phyloP scores from a whole-genome alignment of 768 basidiomycete species.

The Trametes punicea region DNA sequence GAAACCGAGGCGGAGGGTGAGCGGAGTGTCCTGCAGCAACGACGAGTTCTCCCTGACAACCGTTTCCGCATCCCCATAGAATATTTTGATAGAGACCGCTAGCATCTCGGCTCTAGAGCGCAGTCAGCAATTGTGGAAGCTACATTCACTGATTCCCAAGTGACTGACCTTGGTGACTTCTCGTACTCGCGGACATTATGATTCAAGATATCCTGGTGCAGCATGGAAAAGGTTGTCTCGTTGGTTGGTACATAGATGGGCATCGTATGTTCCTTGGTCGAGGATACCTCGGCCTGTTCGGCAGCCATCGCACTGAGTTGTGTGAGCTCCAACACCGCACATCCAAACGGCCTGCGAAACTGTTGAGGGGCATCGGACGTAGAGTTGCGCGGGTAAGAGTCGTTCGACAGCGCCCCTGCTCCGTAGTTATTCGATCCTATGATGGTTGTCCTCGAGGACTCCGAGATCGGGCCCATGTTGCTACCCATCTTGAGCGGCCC shows the following conservation, averaged over 20 bases:
- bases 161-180: slow-evolving; percentile 71
- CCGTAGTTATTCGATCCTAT: slow-evolving; percentile 4
- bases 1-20: slow-evolving; percentile 86
- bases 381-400: slow-evolving; percentile 19
- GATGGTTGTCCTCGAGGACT: slow-evolving; percentile 40
- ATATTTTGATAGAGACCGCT: slow-evolving; percentile 80
- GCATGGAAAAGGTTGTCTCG: slow-evolving; percentile 85
- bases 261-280: slow-evolving; percentile 77
- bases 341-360: slow-evolving; percentile 91
- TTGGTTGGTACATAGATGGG: slow-evolving; percentile 82
- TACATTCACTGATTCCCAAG: not conserved
- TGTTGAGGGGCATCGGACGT: slow-evolving; percentile 39
- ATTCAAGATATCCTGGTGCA: slow-evolving; percentile 93
- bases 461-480: slow-evolving; percentile 44
- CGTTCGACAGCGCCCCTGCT: not conserved
- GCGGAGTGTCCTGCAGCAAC: slow-evolving; percentile 74
- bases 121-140: slow-evolving; percentile 2
- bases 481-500: slow-evolving; percentile 77
- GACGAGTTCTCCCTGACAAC: slow-evolving; percentile 84
- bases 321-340: slow-evolving; percentile 84
- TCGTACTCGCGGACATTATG: slow-evolving; percentile 76
- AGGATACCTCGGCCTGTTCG: slow-evolving; percentile 61
- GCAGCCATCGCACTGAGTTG: slow-evolving; percentile 66
- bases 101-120: slow-evolving; percentile 74
- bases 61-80: slow-evolving; percentile 74